Base-by-base conservation (phyloP, 1,284 basidiomycete species). In the Pseudozyma pruni region DNA sequence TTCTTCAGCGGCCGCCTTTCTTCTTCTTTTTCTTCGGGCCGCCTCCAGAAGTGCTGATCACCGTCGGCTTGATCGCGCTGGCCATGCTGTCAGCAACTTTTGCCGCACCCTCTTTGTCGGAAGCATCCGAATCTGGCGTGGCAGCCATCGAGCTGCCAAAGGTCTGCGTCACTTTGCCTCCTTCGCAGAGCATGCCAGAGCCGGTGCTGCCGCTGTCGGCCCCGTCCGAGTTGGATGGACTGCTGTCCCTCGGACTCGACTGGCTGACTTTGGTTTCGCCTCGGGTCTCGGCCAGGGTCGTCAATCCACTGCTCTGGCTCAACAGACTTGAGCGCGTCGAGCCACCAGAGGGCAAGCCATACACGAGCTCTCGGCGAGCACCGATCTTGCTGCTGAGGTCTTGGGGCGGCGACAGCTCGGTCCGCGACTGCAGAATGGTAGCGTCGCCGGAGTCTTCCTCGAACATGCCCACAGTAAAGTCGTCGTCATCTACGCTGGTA, bases 391-490 rank as follows among this genome's bases (percentile, higher is more conserved):
- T 41, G 29, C 23, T 53, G 8, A 14, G 6, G 2, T 38, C 55
- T 14, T 49, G 38, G 8, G 42, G 23, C 1, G 46, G 27, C 1
- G 46, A 49, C 19, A 57, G 49, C 34, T 40, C 53, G 3, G 55
- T 29, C 9, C 46, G 39, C 13, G 52, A 56, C 19, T 55, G 59
- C 8, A 29, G 31, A n/a, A 49, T 39, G 11, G 55, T 52, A 20
- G 37, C 43, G 33, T 44, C 31, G 11, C 49, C 52, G 25, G 66
- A 48, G 13, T 62, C 66, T 23, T 62, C 66, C 16, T 69, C 66
- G 10, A 62, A 37, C 34, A 62, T 43, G 23, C 66, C 66, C 6
- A 69, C 54, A n/a, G 66, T 54, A 32, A 69, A 69, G 27, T 69
- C 66, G 31, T 69, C 66, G 29, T 62, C n/a, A n/a, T n/a, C 66